These are phyloP conservation scores for Diplosphaera chodatii DNA, from an alignment of 139 green algal species.

Conservation along the genomic window DNA sequence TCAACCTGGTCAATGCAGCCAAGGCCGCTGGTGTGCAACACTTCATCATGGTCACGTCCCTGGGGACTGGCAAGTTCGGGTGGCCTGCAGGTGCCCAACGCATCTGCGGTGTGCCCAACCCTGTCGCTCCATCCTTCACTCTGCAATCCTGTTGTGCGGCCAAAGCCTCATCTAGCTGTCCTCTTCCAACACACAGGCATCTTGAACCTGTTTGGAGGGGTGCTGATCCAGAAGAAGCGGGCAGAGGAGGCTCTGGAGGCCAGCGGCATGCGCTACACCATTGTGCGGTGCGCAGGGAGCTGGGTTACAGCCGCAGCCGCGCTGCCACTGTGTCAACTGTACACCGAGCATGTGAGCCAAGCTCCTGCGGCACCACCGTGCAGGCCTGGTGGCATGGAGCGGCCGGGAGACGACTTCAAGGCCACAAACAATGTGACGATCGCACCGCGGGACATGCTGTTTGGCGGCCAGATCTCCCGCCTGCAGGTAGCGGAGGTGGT, in stretches of 20 bases:
- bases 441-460: constrained; percentile 51
- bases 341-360: no score
- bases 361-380: no score
- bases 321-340: no score
- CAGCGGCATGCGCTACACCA: constrained; percentile 79
- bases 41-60: constrained; percentile 77
- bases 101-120: no score
- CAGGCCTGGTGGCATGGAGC: constrained; percentile 58
- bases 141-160: no score
- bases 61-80: constrained; percentile 85
- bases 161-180: no score
- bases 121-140: no score
- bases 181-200: constrained; percentile 37
- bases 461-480: constrained; percentile 78
- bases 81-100: constrained; percentile 55
- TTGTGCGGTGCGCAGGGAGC: constrained; percentile 77
- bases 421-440: constrained; percentile 81
- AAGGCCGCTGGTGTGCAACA: constrained; percentile 53
- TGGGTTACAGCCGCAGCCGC: no score
- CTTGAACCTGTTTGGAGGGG: constrained; percentile 83
- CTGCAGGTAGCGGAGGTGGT: constrained; percentile 88
- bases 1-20: constrained; percentile 57
- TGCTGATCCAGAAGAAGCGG: constrained; percentile 79
- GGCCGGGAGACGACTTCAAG: constrained; percentile 83
- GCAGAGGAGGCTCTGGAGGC: constrained; percentile 75